Conservation (phyloP, 2,329 filamentous ascomycete species). For the Mollisia scopiformis region DNA sequence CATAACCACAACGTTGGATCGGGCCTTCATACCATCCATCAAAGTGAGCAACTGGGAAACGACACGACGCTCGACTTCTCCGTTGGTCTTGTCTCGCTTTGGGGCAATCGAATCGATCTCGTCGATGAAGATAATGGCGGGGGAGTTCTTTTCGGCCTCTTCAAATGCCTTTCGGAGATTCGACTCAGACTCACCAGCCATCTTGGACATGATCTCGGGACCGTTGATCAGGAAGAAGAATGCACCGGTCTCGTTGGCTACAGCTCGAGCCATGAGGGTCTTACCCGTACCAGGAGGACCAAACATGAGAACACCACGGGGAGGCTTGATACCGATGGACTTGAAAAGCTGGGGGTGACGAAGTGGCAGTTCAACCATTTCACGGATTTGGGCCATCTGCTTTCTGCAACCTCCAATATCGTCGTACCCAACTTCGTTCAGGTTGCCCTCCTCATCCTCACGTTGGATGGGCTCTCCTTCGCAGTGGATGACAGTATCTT, state of each 20-base stretch:
- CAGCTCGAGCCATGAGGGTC: slow-evolving; percentile 97
- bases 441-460: slow-evolving; percentile 98
- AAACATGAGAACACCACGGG: slow-evolving; percentile 94
- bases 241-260: slow-evolving; percentile 97
- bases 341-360: slow-evolving; percentile 99
- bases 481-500: slow-evolving; percentile 98
- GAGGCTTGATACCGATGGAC: slow-evolving; percentile 99
- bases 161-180: slow-evolving; percentile 99
- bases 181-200: slow-evolving; percentile 99
- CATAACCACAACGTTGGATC: slow-evolving; percentile 98
- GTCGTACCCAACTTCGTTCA: slow-evolving; percentile 98
- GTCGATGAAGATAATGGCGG: slow-evolving; percentile 99
- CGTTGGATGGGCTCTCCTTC: slow-evolving; percentile 97
- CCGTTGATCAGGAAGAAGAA: slow-evolving; percentile 99
- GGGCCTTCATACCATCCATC: slow-evolving; percentile 99
- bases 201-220: slow-evolving; percentile 99
- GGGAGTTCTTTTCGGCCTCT: slow-evolving; percentile 99
- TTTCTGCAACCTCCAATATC: slow-evolving; percentile 99
- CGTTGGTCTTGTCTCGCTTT: slow-evolving; percentile 99
- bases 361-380: slow-evolving; percentile 95
- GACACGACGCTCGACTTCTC: slow-evolving; percentile 97
- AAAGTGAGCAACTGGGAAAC: slow-evolving; percentile 95
- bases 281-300: slow-evolving; percentile 99
- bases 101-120: slow-evolving; percentile 99
- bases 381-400: slow-evolving; percentile 99